Evolutionary conservation across 1,284 basidiomycete genomes (phyloP).

Genomic region (Cutaneotrichosporon mucoides): DNA sequence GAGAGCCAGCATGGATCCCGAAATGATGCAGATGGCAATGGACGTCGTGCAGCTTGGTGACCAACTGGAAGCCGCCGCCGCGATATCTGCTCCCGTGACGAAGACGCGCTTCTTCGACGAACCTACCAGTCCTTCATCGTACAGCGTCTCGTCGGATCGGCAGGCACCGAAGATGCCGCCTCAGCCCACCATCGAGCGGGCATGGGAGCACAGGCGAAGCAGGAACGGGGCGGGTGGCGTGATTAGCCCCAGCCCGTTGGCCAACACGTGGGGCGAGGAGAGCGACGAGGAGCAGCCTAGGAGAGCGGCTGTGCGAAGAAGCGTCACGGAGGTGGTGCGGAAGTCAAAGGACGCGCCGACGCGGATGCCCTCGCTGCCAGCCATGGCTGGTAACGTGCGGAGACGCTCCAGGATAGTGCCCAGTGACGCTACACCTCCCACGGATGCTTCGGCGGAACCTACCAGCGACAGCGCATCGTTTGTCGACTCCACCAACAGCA

Average conservation of each 20-base stretch:
- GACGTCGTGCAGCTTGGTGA: conserved; percentile 12
- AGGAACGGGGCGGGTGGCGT: conserved; percentile 34
- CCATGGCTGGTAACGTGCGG: conserved; percentile 14
- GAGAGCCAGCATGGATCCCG: conserved; percentile 39
- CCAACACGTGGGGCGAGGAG: conserved; percentile 38
- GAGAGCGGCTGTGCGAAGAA: conserved; percentile 12
- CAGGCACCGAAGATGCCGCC: not conserved
- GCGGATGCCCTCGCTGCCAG: conserved; percentile 15
- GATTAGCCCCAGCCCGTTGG: conserved; percentile 43
- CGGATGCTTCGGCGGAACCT: not conserved
- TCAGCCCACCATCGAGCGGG: not conserved
- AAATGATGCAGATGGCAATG: conserved; percentile 19
- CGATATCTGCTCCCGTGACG: conserved; percentile 34
- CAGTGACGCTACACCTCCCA: not conserved
- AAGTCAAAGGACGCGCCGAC: conserved; percentile 3
- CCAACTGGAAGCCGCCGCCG: conserved; percentile 12
- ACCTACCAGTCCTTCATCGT: conserved; percentile 2
- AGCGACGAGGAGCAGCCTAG: conserved; percentile 9
- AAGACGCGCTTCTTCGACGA: conserved; percentile 40
- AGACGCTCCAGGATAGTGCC: conserved; percentile 32
- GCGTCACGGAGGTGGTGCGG: conserved; percentile 11
- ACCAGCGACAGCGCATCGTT: not conserved
- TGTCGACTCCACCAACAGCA: too few species aligned
- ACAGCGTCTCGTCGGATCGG: not conserved
- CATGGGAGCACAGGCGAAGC: conserved; percentile 16